Evolutionary conservation across 2,329 filamentous ascomycete genomes (phyloP).

Genomic region (Pyrenochaeta sp.): DNA sequence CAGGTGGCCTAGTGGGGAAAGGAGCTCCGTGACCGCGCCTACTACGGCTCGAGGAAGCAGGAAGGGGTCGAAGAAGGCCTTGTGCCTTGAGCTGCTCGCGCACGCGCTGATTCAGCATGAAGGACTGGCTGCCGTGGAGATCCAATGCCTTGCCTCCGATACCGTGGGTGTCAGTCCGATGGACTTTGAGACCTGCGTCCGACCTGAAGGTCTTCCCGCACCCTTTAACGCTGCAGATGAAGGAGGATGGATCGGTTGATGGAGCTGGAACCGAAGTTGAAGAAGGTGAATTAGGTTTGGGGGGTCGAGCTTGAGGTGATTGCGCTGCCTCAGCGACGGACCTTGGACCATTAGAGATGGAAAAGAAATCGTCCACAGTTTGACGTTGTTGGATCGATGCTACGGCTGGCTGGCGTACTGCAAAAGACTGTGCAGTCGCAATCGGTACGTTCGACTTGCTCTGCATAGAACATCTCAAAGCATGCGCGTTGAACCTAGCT

Average conservation of each 20-base stretch:
- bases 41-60: slow-evolving; percentile 2
- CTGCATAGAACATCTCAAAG: slow-evolving; percentile 26
- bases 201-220: slow-evolving; percentile 30
- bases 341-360: not conserved
- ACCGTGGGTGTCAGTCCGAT: slow-evolving; percentile 32
- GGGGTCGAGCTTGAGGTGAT: not conserved
- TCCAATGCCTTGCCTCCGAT: slow-evolving; percentile 31
- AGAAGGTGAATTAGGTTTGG: not conserved
- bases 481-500: slow-evolving; percentile 25
- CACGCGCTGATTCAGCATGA: slow-evolving; percentile 28
- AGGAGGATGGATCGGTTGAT: slow-evolving; percentile 5
- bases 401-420: not conserved
- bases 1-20: not conserved
- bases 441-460: not conserved
- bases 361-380: not conserved
- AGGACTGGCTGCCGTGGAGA: slow-evolving; percentile 28
- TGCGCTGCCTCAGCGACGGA: not conserved
- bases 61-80: slow-evolving; percentile 15
- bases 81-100: slow-evolving; percentile 25
- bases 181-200: slow-evolving; percentile 28
- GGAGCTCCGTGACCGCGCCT: not conserved
- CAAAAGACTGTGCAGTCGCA: not conserved
- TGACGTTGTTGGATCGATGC: not conserved
- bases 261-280: not conserved
- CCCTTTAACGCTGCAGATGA: slow-evolving; percentile 18